Base-by-base conservation (phyloP, 2,329 filamentous ascomycete species). In the Colletotrichum sp. region DNA sequence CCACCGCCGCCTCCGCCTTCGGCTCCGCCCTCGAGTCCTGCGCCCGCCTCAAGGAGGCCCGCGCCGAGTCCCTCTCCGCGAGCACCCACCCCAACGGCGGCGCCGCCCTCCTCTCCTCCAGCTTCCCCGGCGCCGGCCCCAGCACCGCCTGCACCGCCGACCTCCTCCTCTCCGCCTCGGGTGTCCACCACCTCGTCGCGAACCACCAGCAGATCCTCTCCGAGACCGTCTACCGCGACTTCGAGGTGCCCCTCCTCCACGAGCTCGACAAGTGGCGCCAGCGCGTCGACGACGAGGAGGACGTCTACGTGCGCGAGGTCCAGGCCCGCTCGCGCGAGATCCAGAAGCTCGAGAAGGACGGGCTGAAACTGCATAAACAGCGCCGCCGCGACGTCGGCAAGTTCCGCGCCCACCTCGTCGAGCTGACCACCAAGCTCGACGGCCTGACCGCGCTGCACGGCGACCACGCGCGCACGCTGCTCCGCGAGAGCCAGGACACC, bases 141-240 rank as follows among this genome's bases (percentile, higher is more conserved):
- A 83, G 85, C 60, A 87, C 87, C 60, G 84, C 87, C 43, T 93
- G 92, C 84, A 93, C 92, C 1, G 92, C 92, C 18, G 92, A 93
- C 83, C 87, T 88, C 69, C 86, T 94, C 60, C 85, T 94, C 75
- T 88, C 91, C 34, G 90, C 92, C 15, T 90, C 91, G 38, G 92
- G 92, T 43, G 88, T 94, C 55, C 92, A 94, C 81, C 91, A 94
- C 80, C 87, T 94, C 24, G 87, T 93, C 74, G 92, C 92, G 61
- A 94, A 94, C 84, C 92, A 94, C 85, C 91, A 93, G 82, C 92
- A 93, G 81, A 94, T 94, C 79, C 88, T 94, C 5, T 91, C 89
- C 78, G 92, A 94, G 83, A 93, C 92, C 1, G 91, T 94, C 10
- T 94, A 94, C 83, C 88, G 92, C 71, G 88, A 88, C 74, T 94